Evolutionary conservation across 2,329 filamentous ascomycete genomes (phyloP).

Genomic region (Biscogniauxia marginata): DNA sequence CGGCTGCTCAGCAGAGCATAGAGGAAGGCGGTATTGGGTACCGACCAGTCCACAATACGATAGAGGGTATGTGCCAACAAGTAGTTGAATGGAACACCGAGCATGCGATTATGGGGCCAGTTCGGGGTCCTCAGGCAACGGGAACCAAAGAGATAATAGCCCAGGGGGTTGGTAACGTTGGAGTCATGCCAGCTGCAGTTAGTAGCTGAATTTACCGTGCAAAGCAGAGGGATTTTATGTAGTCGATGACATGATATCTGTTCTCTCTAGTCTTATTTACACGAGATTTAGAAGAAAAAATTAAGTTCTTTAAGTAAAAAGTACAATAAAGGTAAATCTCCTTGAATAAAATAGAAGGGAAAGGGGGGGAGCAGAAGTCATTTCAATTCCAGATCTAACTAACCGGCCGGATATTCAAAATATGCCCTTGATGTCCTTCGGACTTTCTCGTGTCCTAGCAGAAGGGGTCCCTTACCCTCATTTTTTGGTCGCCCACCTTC

Average conservation of each 20-base stretch:
- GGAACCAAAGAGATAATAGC: conserved; percentile 6
- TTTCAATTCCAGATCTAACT: neutral
- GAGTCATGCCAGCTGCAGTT: conserved; percentile 11
- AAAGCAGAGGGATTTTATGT: neutral
- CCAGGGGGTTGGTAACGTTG: conserved; percentile 12
- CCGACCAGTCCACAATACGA: conserved; percentile 33
- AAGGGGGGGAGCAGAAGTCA: too few relatives aligned
- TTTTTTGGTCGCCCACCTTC: neutral
- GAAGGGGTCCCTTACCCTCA: neutral
- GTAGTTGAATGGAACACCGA: conserved; percentile 41
- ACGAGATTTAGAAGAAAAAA: too few relatives aligned
- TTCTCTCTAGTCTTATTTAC: too few relatives aligned
- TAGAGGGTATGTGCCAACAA: conserved; percentile 43
- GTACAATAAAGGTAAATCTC: too few relatives aligned
- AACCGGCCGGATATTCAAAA: neutral
- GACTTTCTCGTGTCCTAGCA: neutral
- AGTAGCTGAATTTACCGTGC: conserved; percentile 5
- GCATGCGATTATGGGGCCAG: conserved; percentile 9
- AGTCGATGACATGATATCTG: too few relatives aligned
- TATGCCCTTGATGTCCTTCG: neutral
- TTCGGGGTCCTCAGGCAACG: neutral
- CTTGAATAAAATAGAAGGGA: too few relatives aligned
- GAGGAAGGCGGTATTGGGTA: conserved; percentile 45
- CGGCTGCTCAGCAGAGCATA: conserved; percentile 35
- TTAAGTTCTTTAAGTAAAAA: too few relatives aligned